Percentiles rank a stretch among this genome's conserved stretches.
phyloP scores from a whole-genome alignment of 495 filamentous ascomycete species.

The Neohortaea acidophila region DNA sequence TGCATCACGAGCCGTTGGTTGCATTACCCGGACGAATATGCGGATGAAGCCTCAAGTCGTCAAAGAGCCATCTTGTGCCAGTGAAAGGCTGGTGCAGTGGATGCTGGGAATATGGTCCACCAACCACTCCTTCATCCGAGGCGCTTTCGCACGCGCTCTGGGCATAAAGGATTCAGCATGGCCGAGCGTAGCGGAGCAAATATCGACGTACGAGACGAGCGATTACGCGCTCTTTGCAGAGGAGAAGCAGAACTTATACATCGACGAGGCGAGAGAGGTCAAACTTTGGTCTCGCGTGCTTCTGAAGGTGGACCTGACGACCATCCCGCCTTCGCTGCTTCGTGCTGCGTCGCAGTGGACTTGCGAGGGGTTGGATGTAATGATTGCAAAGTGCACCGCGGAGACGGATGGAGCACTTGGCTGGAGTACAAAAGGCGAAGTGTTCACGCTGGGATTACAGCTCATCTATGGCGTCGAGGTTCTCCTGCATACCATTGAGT shows the following conservation, averaged over 20 bases:
- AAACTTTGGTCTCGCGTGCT: slow-evolving; percentile 46
- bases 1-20: slow-evolving; percentile 35
- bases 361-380: slow-evolving; percentile 35
- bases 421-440: slow-evolving; percentile 56
- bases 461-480: slow-evolving; percentile 36
- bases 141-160: slow-evolving; percentile 9
- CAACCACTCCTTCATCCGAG: background rate
- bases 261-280: slow-evolving; percentile 61
- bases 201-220: slow-evolving; percentile 39
- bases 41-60: background rate
- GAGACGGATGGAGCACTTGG: slow-evolving; percentile 49
- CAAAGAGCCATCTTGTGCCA: slow-evolving; percentile 34
- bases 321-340: slow-evolving; percentile 18
- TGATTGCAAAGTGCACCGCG: slow-evolving; percentile 29
- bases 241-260: slow-evolving; percentile 83
- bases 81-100: slow-evolving; percentile 32
- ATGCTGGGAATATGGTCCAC: slow-evolving; percentile 23
- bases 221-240: slow-evolving; percentile 64
- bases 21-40: background rate
- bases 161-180: slow-evolving; percentile 6
- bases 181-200: slow-evolving; percentile 29
- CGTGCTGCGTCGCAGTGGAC: slow-evolving; percentile 38
- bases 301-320: slow-evolving; percentile 15
- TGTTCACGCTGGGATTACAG: slow-evolving; percentile 51
- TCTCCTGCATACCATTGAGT: slow-evolving; percentile 18